phyloP scores from a whole-genome alignment of 306 rosid species.

The Castanea sativa region DNA sequence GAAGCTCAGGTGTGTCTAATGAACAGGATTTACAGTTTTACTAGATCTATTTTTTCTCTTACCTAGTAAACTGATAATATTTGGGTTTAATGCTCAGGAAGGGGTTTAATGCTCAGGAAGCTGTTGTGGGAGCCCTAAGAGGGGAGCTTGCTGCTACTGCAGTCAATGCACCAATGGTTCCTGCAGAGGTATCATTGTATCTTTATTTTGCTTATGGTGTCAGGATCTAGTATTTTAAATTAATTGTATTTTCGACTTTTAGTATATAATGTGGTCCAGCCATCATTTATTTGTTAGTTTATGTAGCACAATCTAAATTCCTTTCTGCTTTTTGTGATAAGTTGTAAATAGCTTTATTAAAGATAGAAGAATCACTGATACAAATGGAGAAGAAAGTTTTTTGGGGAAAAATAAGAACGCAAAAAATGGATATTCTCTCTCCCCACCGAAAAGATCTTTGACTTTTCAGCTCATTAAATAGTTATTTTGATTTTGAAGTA shows the following conservation, averaged over 20 bases:
- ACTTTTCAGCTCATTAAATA: too few relatives aligned
- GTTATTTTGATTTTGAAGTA: too few relatives aligned
- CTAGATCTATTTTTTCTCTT: not conserved
- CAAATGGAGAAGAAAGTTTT: conserved; percentile 81
- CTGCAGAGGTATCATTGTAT: conserved; percentile 71
- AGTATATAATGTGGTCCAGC: not conserved
- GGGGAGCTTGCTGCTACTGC: conserved; percentile 99
- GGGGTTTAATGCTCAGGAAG: conserved; percentile 58
- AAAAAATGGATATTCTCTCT: too few relatives aligned
- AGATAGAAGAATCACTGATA: too few relatives aligned
- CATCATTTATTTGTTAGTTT: not conserved
- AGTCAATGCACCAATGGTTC: conserved; percentile 98
- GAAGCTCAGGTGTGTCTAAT: conserved; percentile 78
- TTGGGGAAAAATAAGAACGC: conserved; percentile 39
- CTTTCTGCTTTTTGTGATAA: too few relatives aligned
- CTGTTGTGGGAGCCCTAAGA: conserved; percentile 85
- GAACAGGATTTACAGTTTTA: not conserved
- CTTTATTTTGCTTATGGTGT: not conserved
- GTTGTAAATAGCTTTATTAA: too few relatives aligned
- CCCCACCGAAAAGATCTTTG: too few relatives aligned
- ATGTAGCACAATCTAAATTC: too few relatives aligned
- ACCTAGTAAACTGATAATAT: not conserved
- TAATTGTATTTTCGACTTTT: not conserved
- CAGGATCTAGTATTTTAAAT: not conserved
- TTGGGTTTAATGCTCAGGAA: conserved; percentile 58